Conservation (phyloP, 306 rosid genomes). For the Gastrolobium bilobum region DNA sequence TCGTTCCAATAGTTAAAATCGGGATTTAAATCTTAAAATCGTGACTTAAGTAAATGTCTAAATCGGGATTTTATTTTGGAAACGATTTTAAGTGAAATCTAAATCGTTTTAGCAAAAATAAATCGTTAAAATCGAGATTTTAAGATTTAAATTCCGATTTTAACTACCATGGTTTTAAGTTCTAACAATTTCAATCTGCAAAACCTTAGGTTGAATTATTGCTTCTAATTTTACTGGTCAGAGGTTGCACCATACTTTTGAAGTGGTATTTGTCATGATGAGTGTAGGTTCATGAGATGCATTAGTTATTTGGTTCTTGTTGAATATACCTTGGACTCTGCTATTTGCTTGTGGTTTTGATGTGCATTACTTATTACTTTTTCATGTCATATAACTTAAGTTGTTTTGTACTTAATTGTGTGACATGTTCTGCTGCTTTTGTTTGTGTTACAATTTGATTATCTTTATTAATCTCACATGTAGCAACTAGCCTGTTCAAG, state of each 20-base stretch:
- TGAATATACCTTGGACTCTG: not conserved
- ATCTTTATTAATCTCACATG: not conserved
- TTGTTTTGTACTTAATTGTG: too few species aligned
- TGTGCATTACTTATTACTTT: not conserved
- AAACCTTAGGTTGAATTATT: not conserved
- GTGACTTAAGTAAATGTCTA: too few species aligned
- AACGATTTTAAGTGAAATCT: too few species aligned
- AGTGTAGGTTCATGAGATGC: not conserved
- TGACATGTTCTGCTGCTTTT: not conserved
- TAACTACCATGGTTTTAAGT: too few species aligned
- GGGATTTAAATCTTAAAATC: too few species aligned
- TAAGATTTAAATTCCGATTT: too few species aligned
- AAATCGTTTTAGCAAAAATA: too few species aligned
- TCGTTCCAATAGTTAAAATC: too few species aligned
- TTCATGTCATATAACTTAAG: not conserved
- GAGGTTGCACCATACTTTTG: not conserved
- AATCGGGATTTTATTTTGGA: too few species aligned
- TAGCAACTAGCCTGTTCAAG: constrained; percentile 82
- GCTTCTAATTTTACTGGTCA: not conserved
- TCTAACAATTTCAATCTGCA: too few species aligned
- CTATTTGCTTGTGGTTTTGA: not conserved
- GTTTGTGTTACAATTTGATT: not conserved
- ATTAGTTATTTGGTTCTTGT: not conserved
- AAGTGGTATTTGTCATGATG: not conserved
- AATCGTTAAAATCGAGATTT: too few species aligned